Evolutionary conservation across 495 filamentous ascomycete genomes (phyloP), one percentile per base, ranked within the genome.

Genomic region (Penicillium canariense): DNA sequence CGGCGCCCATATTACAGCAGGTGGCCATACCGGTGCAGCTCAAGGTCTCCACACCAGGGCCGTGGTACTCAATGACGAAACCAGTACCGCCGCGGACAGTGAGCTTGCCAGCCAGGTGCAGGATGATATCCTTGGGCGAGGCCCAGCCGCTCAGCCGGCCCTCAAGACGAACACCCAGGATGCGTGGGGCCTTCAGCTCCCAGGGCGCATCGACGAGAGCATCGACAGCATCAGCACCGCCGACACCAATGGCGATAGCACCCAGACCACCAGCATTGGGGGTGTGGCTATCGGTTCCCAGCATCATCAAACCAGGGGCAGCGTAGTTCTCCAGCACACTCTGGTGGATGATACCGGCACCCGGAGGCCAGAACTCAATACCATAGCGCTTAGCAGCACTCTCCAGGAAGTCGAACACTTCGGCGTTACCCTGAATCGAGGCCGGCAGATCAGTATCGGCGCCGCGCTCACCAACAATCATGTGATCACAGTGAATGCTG

Each of bases 291-390:
- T 98, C 94, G 31, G 94, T 98, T 52, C 94, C 94, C n/a, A 98
- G 82, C 92, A 97, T 96, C 94, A 98, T 97, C 63, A 97, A 68
- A 40, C 94, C 94, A 4, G 94, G 94, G 4, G 91, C 86, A n/a
- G 94, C 89, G 67, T 98, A 98, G 73, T 97, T 97, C 78, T 98
- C 94, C 61, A 98, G 76, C 38, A 98, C 94, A 54, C 89, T 95
- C 80, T 98, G 94, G 75, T 98, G 94, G 59, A 98, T 98, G 55
- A 98, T 98, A 55, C 94, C 94, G n/a, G 94, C 94, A 48, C 95
- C 95, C 0, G 94, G 94, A 2, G 94, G 90, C 94, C 94, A 98
- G 71, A 98, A 98, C 68, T 97, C 93, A 60, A 98, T 96, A 20
- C 94, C 94, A 67, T 96, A 98, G 62, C 91, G 94, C 79, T 90